Percentiles rank a stretch among this genome's conserved stretches.
Conservation (phyloP, 495 filamentous ascomycete genomes). For the Paragyromitra xinjiangensis region DNA sequence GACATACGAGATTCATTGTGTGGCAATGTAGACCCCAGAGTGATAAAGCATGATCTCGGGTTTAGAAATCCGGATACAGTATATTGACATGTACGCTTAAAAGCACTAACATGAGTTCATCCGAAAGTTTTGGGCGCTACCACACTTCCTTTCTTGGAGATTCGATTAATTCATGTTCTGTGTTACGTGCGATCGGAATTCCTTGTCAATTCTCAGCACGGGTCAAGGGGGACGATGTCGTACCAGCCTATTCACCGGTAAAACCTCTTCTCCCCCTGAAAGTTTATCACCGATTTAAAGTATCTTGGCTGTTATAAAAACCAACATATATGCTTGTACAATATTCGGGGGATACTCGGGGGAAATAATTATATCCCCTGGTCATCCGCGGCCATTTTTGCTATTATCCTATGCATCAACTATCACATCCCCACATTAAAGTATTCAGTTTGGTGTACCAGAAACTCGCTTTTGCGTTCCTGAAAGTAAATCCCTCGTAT, state of each 20-base stretch:
- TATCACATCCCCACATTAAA: slow-evolving; percentile 4
- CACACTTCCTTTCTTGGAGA: not conserved
- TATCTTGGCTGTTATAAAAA: not conserved
- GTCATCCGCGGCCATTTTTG: not conserved
- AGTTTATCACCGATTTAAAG: not conserved
- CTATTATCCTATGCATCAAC: slow-evolving; percentile 7
- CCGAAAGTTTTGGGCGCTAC: not conserved
- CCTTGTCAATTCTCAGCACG: not conserved
- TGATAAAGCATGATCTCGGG: not conserved
- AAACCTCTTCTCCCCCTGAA: not conserved
- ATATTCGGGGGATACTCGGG: slow-evolving; percentile 21
- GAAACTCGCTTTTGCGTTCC: not conserved
- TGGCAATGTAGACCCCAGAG: not conserved
- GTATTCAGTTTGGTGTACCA: not conserved
- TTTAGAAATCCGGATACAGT: not conserved
- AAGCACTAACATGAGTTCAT: not conserved
- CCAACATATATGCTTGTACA: not conserved
- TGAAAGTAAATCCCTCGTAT: slow-evolving; percentile 25
- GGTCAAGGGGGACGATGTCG: not conserved
- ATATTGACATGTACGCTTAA: not conserved
- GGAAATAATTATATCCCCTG: not conserved
- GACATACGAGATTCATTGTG: not conserved
- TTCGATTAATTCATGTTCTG: not conserved
- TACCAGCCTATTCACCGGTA: not conserved
- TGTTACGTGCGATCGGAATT: not conserved